Evolutionary conservation across 2,329 filamentous ascomycete genomes (phyloP), one percentile per base, ranked within the genome.

Genomic region (Graphilbum fragrans): DNA sequence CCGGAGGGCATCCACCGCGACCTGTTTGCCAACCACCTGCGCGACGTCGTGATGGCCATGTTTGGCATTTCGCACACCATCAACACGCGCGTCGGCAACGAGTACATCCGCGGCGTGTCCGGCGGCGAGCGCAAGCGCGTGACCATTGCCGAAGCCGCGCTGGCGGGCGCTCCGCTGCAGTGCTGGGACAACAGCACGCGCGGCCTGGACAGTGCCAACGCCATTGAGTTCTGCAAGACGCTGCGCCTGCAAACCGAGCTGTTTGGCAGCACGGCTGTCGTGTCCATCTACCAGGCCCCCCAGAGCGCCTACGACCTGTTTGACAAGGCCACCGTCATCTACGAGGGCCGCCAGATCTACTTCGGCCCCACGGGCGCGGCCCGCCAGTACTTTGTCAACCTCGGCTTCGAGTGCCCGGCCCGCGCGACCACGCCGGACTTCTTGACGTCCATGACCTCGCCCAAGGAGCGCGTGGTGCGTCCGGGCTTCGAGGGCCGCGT

Each of bases 1-100:
- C 79, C 80, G 5, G 63, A 68, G 8, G 77, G 77, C 32, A 64
- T 81, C 14, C 63, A 64, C 48, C 64, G 63, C 46, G 58, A 64
- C 39, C 61, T 64, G 12, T 45, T 41, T 18, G 69, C 77, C 23
- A 65, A 70, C 49, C 78, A 83, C 48, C 62, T 82, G 48, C 71
- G 79, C 25, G 80, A 86, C 55, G 78, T 85, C 35, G 72, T 80
- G 47, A 83, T 85, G 80, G 80, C 80, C 50, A 76, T 82, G 61
- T 85, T 82, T 47, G 82, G 82, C 47, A 82, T 86, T 49, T 70
- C 72, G 14, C 82, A 86, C 60, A 86, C 81, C 1, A 57, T 79
- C 54, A 79, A 86, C 61, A 86, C 81, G 3, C 68, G 71, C 16
- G 80, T 86, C 19, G 82, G 82, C 38, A 84, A 86, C 59, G 81